phyloP scores from a whole-genome alignment of 768 basidiomycete genomes.

The Pisolithus albus region DNA sequence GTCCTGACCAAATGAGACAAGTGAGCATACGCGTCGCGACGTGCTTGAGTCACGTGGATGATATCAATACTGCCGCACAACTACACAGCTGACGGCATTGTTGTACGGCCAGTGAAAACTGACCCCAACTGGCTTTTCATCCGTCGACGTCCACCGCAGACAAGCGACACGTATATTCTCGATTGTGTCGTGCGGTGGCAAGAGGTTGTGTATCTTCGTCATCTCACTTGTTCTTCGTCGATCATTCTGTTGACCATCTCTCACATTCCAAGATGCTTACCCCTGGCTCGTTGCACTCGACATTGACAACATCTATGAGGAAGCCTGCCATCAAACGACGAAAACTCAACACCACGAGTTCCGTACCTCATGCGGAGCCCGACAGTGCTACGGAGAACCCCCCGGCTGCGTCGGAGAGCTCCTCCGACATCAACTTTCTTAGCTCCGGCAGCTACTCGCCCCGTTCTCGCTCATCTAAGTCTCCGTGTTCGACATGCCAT shows the following conservation, averaged over 20 bases:
- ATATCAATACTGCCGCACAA: background rate
- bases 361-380: conserved; percentile 6
- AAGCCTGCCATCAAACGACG: conserved; percentile 22
- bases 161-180: background rate
- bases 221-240: background rate
- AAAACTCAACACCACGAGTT: conserved; percentile 11
- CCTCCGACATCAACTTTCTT: background rate
- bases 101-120: background rate
- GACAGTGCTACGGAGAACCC: conserved; percentile 11
- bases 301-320: conserved; percentile 6
- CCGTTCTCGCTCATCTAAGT: conserved; percentile 6
- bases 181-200: too few species aligned
- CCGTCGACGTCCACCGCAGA: too few species aligned
- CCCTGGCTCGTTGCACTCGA: conserved; percentile 9
- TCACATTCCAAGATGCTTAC: conserved; percentile 12
- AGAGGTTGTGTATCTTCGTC: too few species aligned
- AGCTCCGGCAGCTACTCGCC: background rate
- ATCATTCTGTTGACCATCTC: background rate
- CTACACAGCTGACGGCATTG: background rate
- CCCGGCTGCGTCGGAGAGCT: conserved; percentile 7
- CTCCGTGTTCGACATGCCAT: conserved; percentile 26
- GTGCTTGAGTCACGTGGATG: background rate
- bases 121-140: too few species aligned
- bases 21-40: background rate
- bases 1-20: too few species aligned